phyloP scores from a whole-genome alignment of 1,284 basidiomycete species.

The Tranzscheliella williamsii region DNA sequence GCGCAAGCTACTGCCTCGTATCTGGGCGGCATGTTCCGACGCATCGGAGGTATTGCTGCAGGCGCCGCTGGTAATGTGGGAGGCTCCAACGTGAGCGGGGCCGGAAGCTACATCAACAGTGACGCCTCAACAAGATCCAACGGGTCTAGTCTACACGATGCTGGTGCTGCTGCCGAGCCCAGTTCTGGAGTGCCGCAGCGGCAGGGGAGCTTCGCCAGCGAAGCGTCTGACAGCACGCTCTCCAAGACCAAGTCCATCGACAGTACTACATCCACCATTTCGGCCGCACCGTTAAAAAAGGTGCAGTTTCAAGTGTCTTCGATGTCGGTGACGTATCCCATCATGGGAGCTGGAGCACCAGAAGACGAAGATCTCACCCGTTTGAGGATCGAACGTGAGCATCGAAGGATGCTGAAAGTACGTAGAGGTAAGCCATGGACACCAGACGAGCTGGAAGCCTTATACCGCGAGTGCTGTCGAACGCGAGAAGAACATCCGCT shows the following conservation, averaged over 20 bases:
- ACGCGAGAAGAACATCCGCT: constrained; percentile 56
- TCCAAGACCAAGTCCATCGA: constrained; percentile 3
- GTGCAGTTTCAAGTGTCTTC: constrained; percentile 56
- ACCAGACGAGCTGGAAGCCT: constrained; percentile 49
- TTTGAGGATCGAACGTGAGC: constrained; percentile 50
- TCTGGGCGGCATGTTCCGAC: constrained; percentile 49
- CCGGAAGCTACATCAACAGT: constrained; percentile 10
- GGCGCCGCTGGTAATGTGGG: constrained; percentile 37
- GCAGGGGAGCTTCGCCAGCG: not conserved
- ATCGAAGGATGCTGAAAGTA: constrained; percentile 39
- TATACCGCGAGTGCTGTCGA: constrained; percentile 59
- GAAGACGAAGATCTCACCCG: constrained; percentile 53
- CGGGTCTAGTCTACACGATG: not conserved
- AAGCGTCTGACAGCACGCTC: constrained; percentile 5
- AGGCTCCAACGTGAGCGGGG: constrained; percentile 11
- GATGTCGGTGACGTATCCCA: constrained; percentile 58
- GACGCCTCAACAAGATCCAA: constrained; percentile 10
- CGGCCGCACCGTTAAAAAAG: constrained; percentile 43
- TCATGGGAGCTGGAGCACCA: constrained; percentile 46
- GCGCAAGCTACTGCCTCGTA: constrained; percentile 40
- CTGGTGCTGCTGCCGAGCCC: not conserved
- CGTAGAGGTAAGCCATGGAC: constrained; percentile 40
- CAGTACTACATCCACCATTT: constrained; percentile 27
- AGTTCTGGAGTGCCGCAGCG: not conserved
- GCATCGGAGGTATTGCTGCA: constrained; percentile 42